A percentile compares a stretch with the other conserved stretches of the same genome.
Conservation (phyloP, 192 early-diverging fungal species). For the Umbelopsis sp. region DNA sequence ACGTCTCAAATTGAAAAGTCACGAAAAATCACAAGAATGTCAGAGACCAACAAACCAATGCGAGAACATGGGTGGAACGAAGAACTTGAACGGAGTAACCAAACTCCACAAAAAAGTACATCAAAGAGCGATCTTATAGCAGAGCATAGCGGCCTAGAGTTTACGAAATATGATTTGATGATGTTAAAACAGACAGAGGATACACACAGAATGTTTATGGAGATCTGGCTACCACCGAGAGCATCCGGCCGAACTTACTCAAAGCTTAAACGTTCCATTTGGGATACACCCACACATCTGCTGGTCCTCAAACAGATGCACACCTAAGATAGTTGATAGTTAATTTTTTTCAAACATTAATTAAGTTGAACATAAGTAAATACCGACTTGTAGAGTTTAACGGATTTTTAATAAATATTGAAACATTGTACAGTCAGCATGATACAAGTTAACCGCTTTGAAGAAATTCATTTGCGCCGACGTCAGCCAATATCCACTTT, state of each 20-base stretch:
- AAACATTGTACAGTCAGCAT: neutral
- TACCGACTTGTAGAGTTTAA: too few species aligned
- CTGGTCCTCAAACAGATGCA: neutral
- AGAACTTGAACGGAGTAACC: neutral
- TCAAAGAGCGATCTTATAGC: neutral
- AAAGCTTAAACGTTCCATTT: neutral
- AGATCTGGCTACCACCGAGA: conserved; percentile 1
- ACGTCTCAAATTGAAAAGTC: too few species aligned
- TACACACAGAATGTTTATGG: conserved; percentile 11
- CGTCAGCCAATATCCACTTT: neutral
- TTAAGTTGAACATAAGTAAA: too few species aligned
- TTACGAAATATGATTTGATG: neutral
- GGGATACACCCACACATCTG: neutral
- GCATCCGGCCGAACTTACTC: neutral
- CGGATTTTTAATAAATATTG: too few species aligned
- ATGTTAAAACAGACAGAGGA: neutral
- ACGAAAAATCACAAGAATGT: too few species aligned
- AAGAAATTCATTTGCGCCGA: neutral
- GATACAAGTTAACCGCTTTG: neutral
- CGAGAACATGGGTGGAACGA: neutral
- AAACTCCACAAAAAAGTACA: neutral
- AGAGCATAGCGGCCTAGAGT: neutral
- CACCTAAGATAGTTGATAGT: neutral
- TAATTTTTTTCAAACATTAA: too few species aligned
- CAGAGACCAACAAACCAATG: too few species aligned